Base-by-base conservation (phyloP, 1,284 basidiomycete species). In the Somion occarium region DNA sequence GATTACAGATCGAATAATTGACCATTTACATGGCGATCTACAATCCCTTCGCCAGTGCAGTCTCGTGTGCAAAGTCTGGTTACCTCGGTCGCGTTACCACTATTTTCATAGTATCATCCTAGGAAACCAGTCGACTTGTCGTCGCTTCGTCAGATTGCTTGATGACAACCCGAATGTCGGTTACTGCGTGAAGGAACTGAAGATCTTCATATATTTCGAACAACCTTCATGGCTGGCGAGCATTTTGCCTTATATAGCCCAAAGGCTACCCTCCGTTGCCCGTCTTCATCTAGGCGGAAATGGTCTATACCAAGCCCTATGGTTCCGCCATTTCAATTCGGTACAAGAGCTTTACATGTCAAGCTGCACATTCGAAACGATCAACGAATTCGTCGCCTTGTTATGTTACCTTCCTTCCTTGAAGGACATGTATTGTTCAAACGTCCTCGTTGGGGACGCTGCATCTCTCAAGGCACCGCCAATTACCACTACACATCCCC, bases 11-110 rank as follows among this genome's bases (percentile, higher is more conserved):
- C 37, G 54, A 2, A 55, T 66, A 42, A 59, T 66, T 37, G 61
- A 61, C 50, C 58, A 57, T 25, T 50, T 62, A 9, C 60, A 59
- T 42, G 42, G 52, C 41, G 62, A 67, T 48, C 38, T 7, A 19
- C 27, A 41, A 15, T 50, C 57, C 11, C 64, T 68, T 34, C 51
- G 49, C 41, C 23, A 57, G 1, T 65, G 63, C 53, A 60, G 56
- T 47, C 57, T 65, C 7, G 62, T 63, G 23, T 63, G 59, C 57
- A 62, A 59, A 53, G 46, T 52, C 7, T 68, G 64, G 65, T 50
- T 63, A 23, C 56, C 58, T 13, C 46, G 62, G n/a, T 52, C 61
- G 26, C 62, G 64, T n/a, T 61, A 57, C 48, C 59, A 65, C 24
- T 22, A 3, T 20, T 48, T 27, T n/a, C 46, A 41, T 5, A 20